These are phyloP conservation scores for Fusarium metavorans DNA, from an alignment of 2,329 filamentous ascomycete genomes.

Conservation along the genomic window DNA sequence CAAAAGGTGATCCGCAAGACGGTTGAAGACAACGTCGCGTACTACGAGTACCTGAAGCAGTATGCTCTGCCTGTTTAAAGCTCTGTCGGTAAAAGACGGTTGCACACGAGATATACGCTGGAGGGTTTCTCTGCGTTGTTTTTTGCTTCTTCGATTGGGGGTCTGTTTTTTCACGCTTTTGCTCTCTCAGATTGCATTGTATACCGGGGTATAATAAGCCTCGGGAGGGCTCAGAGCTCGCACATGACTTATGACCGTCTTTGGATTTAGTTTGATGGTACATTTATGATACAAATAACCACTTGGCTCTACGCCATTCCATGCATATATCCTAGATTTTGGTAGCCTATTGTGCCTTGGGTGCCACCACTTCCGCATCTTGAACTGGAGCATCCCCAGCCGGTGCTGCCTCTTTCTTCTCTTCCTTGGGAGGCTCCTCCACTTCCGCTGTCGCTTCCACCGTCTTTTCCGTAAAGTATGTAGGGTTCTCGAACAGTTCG, in stretches of 20 bases:
- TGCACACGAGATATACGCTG: conserved; percentile 1
- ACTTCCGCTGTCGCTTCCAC: conserved; percentile 22
- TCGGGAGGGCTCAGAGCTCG: background rate
- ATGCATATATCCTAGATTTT: conserved; percentile 23
- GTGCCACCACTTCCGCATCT: background rate
- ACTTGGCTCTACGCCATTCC: conserved; percentile 40
- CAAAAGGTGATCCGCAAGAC: conserved; percentile 77
- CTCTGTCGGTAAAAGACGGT: conserved; percentile 29
- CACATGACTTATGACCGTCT: conserved; percentile 32
- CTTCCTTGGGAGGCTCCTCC: background rate
- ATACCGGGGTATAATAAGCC: conserved; percentile 13
- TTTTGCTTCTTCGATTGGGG: conserved; percentile 11
- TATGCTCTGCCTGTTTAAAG: conserved; percentile 57
- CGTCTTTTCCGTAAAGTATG: conserved; percentile 34
- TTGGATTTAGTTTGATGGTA: conserved; percentile 45
- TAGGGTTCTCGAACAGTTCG: conserved; percentile 50
- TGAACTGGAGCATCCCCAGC: background rate
- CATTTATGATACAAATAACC: conserved; percentile 46
- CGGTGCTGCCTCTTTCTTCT: background rate
- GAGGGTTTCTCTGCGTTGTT: conserved; percentile 17
- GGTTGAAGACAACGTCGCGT: conserved; percentile 76
- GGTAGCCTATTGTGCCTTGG: background rate
- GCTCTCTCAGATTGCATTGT: conserved; percentile 28
- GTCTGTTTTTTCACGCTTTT: conserved; percentile 6
- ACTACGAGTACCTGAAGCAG: conserved; percentile 86